Base-by-base conservation (phyloP, 176 grass and related monocot species). In the Bromus sterilis region DNA sequence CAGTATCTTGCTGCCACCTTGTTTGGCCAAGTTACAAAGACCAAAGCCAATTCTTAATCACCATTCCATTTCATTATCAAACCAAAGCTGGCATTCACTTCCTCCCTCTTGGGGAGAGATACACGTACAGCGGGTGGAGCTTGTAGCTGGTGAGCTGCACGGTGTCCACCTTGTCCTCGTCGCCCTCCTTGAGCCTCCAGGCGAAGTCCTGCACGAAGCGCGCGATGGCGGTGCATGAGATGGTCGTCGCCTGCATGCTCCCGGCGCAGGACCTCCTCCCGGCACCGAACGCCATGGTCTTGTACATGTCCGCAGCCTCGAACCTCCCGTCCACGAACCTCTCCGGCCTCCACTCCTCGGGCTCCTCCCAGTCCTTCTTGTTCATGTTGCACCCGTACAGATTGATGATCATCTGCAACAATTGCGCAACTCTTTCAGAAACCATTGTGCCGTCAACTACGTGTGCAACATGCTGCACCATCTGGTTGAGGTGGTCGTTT, bases 241-340 rank as follows among this genome's bases (percentile, higher is more conserved):
- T 91, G 48, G 76, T 58, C 72, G 71, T 64, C 20, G 91, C 94
- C 79, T 97, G 94, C 74, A 85, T 39, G 46, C 53, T 76, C 51
- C 94, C 94, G 7, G 94, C 89, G 35, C 91, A 97, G 12, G 33
- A 71, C 72, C 94, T 78, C 80, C 82, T 94, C 49, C 94, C 91
- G 12, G 77, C 89, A 2, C 94, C 94, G 1, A 94, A 97, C n/a
- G 94, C 94, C 94, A 97, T 90, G 6, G 89, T 97, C 85, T 92
- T 94, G 85, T 90, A 73, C 77, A 89, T 13, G 67, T 89, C 80
- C 13, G 34, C 85, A 5, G 57, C n/a, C 7, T 89, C 85, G 5
- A 78, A 80, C 7, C 65, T 69, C 13, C 80, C 83, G 5, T 65
- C 77, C 68, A 97, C 58, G 66, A 90, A 97, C 83, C 94, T 88